These are phyloP conservation scores for Sindora glabra DNA, from an alignment of 306 rosid species.

Conservation along the genomic window DNA sequence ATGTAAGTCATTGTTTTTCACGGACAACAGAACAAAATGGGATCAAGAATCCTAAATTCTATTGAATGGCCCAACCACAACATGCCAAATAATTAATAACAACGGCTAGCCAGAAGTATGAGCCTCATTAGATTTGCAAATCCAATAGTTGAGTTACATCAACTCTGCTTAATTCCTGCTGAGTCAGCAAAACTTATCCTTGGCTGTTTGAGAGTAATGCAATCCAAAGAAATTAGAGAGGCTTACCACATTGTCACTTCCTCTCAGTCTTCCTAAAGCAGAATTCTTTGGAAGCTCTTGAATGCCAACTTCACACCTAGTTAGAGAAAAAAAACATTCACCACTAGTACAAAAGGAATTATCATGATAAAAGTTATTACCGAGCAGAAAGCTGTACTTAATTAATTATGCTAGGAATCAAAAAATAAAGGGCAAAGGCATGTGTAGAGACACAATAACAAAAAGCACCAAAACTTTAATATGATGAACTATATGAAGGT, in stretches of 20 bases:
- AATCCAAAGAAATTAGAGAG: constrained; percentile 1
- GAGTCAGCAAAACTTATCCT: background rate
- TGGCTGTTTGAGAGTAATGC: background rate
- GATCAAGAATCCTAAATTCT: too few species aligned
- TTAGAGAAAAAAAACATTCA: background rate
- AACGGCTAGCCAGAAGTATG: background rate
- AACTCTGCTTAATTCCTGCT: background rate
- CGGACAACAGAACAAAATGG: too few species aligned
- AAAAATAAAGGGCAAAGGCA: too few species aligned
- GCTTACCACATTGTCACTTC: constrained; percentile 93
- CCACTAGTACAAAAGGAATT: background rate
- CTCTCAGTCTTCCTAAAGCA: constrained; percentile 81
- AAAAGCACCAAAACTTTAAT: background rate
- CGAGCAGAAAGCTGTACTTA: background rate
- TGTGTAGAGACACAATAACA: too few species aligned
- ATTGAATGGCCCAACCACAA: too few species aligned
- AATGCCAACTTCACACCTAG: constrained; percentile 83
- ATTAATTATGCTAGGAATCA: too few species aligned
- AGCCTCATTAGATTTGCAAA: background rate
- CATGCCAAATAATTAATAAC: too few species aligned
- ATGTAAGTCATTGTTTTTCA: too few species aligned
- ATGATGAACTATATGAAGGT: constrained; percentile 2
- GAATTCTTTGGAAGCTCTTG: constrained; percentile 75
- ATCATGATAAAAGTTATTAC: background rate
- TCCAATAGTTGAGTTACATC: background rate